Conservation (phyloP, 2,329 filamentous ascomycete genomes). For the Dactylellina sp. region DNA sequence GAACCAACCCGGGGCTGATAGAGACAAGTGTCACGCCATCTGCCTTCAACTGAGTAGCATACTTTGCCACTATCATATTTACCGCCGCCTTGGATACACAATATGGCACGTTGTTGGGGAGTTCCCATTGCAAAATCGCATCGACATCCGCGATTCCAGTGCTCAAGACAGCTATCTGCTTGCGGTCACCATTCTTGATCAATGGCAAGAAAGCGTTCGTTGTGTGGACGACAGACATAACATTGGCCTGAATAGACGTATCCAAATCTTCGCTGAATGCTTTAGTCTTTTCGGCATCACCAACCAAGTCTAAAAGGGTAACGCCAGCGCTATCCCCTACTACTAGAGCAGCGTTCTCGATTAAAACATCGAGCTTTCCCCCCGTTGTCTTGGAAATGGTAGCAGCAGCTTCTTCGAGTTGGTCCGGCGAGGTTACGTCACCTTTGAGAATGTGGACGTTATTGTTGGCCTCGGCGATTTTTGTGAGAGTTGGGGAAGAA, state of each 20-base stretch:
- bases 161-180: conserved; percentile 65
- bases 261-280: conserved; percentile 12
- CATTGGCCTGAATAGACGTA: conserved; percentile 56
- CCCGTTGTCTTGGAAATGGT: conserved; percentile 62
- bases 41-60: conserved; percentile 58
- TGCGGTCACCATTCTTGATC: conserved; percentile 63
- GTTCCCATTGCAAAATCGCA: conserved; percentile 58
- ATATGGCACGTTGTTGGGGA: conserved; percentile 62
- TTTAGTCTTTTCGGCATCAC: conserved; percentile 9
- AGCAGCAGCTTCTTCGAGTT: conserved; percentile 63
- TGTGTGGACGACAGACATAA: conserved; percentile 61
- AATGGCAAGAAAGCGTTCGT: conserved; percentile 65
- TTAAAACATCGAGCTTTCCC: conserved; percentile 64
- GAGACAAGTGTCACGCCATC: conserved; percentile 48
- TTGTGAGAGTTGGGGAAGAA: conserved; percentile 59
- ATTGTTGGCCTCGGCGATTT: conserved; percentile 59
- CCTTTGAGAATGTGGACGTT: conserved; percentile 64
- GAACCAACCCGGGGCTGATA: conserved; percentile 58
- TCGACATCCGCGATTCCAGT: conserved; percentile 63
- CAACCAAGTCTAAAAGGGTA: conserved; percentile 29
- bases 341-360: conserved; percentile 63
- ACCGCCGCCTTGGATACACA: conserved; percentile 64
- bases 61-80: conserved; percentile 65
- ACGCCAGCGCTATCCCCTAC: not conserved
- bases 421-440: conserved; percentile 62